Conservation (phyloP, 805 yeast species). For the Lipomyces yamadae region DNA sequence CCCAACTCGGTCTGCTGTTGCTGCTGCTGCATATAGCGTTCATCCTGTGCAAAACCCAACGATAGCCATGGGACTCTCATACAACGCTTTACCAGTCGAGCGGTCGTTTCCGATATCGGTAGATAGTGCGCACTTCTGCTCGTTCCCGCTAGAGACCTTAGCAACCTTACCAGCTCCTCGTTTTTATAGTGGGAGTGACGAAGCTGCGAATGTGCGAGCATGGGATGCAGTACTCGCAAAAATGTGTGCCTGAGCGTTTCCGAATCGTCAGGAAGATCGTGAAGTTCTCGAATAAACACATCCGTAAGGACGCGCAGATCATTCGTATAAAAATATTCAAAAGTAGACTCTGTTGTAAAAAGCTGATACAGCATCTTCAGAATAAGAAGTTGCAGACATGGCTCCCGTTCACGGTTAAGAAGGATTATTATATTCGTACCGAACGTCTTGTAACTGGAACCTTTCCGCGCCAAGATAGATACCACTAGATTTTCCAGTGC, state of each 20-base stretch:
- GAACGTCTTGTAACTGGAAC: slow-evolving; percentile 56
- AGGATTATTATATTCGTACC: slow-evolving; percentile 73
- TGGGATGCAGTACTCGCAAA: slow-evolving; percentile 72
- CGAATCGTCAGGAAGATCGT: slow-evolving; percentile 63
- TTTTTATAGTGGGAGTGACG: slow-evolving; percentile 61
- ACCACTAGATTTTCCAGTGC: slow-evolving; percentile 56
- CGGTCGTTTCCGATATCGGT: slow-evolving; percentile 34
- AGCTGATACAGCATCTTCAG: slow-evolving; percentile 77
- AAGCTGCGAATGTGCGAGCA: slow-evolving; percentile 69
- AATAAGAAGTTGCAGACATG: slow-evolving; percentile 73
- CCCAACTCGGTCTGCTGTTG: background rate
- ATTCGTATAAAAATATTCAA: slow-evolving; percentile 75
- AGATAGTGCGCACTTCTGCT: slow-evolving; percentile 21
- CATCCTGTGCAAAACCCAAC: slow-evolving; percentile 9
- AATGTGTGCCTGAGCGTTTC: slow-evolving; percentile 69
- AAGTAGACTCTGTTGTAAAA: slow-evolving; percentile 67
- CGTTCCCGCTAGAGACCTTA: slow-evolving; percentile 52
- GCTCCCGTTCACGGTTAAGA: slow-evolving; percentile 71
- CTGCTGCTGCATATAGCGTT: background rate
- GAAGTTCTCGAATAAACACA: slow-evolving; percentile 78
- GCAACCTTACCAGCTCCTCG: slow-evolving; percentile 56
- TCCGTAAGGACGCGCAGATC: slow-evolving; percentile 85
- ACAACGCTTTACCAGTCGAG: slow-evolving; percentile 32
- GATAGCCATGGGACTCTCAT: slow-evolving; percentile 33
- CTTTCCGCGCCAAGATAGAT: slow-evolving; percentile 55